These are phyloP conservation scores for Colletotrichum gigasporum DNA, from an alignment of 2,329 filamentous ascomycete genomes.

Conservation along the genomic window DNA sequence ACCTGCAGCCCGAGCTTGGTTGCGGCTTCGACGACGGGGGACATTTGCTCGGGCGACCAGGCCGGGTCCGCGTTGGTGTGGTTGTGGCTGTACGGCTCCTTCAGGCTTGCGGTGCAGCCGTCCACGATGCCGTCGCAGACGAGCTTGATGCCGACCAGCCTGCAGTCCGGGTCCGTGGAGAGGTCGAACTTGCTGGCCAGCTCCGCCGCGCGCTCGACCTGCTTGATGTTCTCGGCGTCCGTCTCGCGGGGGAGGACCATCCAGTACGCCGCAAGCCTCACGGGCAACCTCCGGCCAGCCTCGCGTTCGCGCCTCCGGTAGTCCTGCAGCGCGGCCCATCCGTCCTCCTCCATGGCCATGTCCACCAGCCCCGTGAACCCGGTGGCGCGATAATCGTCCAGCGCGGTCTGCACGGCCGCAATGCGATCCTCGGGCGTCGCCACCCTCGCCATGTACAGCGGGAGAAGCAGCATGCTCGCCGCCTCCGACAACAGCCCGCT, in stretches of 20 bases:
- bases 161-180: slow-evolving; percentile 39
- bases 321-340: slow-evolving; percentile 59
- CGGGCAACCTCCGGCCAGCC: slow-evolving; percentile 44
- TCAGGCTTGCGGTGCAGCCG: slow-evolving; percentile 64
- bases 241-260: slow-evolving; percentile 57
- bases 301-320: slow-evolving; percentile 40
- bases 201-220: slow-evolving; percentile 61
- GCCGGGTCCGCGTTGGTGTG: slow-evolving; percentile 57
- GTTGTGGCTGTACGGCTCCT: slow-evolving; percentile 59
- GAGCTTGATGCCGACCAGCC: slow-evolving; percentile 62
- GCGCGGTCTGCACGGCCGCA: slow-evolving; percentile 54
- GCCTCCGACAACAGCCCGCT: slow-evolving; percentile 64
- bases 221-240: slow-evolving; percentile 53
- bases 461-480: slow-evolving; percentile 49
- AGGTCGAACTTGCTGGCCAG: slow-evolving; percentile 55
- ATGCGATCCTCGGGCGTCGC: slow-evolving; percentile 58
- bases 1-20: slow-evolving; percentile 60
- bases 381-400: slow-evolving; percentile 56
- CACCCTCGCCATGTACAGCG: slow-evolving; percentile 61
- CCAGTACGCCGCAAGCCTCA: slow-evolving; percentile 66
- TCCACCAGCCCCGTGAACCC: slow-evolving; percentile 66
- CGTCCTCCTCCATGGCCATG: slow-evolving; percentile 68
- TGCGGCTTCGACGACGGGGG: slow-evolving; percentile 58
- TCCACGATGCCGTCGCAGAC: slow-evolving; percentile 68
- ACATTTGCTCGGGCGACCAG: slow-evolving; percentile 63